phyloP scores from a whole-genome alignment of 441 rosid species.

The Arabidopsis hybrid region DNA sequence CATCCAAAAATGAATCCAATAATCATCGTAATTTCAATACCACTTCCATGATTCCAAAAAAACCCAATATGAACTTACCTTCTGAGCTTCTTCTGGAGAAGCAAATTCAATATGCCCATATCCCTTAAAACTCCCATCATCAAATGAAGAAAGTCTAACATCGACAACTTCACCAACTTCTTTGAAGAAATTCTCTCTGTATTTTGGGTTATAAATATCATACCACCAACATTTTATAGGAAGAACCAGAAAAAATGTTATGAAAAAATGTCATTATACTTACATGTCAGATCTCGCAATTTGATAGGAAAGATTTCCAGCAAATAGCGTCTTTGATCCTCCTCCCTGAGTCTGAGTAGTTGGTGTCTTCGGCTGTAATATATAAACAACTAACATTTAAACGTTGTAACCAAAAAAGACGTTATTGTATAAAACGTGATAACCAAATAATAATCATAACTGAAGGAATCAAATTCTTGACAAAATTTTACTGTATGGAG shows the following conservation, averaged over 20 bases:
- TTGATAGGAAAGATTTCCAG: constrained; percentile 68
- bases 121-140: constrained; percentile 64
- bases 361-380: constrained; percentile 58
- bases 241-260: not conserved
- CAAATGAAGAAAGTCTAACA: constrained; percentile 59
- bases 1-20: constrained; percentile 13
- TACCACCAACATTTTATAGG: not conserved
- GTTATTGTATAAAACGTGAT: not conserved
- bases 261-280: constrained; percentile 31
- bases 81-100: constrained; percentile 68
- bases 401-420: not conserved
- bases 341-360: constrained; percentile 52
- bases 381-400: not conserved
- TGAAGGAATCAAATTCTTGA: not conserved
- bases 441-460: constrained; percentile 24
- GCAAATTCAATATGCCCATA: constrained; percentile 89
- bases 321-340: constrained; percentile 63
- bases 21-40: not conserved
- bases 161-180: constrained; percentile 70
- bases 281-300: constrained; percentile 67
- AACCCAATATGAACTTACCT: constrained; percentile 47
- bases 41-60: constrained; percentile 3
- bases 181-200: constrained; percentile 76
- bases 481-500: not conserved
- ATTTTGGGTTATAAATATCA: constrained; percentile 42